Evolutionary conservation across 169 alveolate genomes (phyloP).

Genomic region (Toxoplasma gondii): DNA sequence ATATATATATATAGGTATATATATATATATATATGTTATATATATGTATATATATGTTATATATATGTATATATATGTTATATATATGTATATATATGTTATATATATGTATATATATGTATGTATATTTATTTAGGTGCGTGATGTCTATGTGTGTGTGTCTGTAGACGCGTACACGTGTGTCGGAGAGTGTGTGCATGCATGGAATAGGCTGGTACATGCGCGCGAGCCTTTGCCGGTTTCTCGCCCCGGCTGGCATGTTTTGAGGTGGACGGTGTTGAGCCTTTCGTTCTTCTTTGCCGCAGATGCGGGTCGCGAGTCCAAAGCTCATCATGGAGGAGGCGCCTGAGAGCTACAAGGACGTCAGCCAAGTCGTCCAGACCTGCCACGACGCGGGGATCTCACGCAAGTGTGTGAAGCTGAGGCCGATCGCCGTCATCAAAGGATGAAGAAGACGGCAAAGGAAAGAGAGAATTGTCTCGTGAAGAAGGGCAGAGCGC

Average conservation of each 20-base stretch:
- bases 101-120: no score
- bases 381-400: conserved; percentile 91
- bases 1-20: background rate
- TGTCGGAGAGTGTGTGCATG: background rate
- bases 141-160: background rate
- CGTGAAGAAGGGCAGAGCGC: no score
- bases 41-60: no score
- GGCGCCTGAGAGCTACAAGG: conserved; percentile 92
- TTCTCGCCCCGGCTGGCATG: background rate
- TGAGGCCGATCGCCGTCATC: conserved; percentile 89
- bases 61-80: no score
- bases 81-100: no score
- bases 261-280: background rate
- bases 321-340: conserved; percentile 91
- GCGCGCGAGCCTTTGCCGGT: background rate
- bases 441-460: conserved; percentile 78
- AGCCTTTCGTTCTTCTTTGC: background rate
- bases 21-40: conserved; percentile 21
- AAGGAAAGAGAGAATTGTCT: background rate
- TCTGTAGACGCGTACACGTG: background rate
- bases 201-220: background rate
- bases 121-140: background rate
- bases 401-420: conserved; percentile 83
- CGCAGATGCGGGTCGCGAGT: conserved; percentile 86
- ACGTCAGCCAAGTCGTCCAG: conserved; percentile 85